Conservation (phyloP, 2,329 filamentous ascomycete genomes). For the Pseudogymnoascus sp. region DNA sequence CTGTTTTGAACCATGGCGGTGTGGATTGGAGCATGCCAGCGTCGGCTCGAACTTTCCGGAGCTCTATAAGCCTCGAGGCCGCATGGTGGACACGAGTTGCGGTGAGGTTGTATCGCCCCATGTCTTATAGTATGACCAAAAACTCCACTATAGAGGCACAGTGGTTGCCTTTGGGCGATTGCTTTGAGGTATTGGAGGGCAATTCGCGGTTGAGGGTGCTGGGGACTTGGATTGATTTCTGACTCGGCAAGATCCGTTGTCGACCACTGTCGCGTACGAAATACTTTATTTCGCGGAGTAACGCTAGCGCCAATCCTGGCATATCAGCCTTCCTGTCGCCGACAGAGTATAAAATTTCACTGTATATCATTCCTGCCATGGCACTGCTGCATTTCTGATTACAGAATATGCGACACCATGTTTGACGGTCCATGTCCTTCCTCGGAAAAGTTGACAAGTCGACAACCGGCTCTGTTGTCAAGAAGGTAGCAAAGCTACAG, state of each 20-base stretch:
- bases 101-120: slow-evolving; percentile 27
- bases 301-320: slow-evolving; percentile 2
- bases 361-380: slow-evolving; percentile 4
- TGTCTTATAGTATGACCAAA: slow-evolving; percentile 11
- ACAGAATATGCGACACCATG: slow-evolving; percentile 41
- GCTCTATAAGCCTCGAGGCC: slow-evolving; percentile 37
- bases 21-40: slow-evolving; percentile 5
- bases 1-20: slow-evolving; percentile 27
- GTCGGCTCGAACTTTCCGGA: slow-evolving; percentile 31
- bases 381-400: slow-evolving; percentile 7
- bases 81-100: slow-evolving; percentile 41
- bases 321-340: slow-evolving; percentile 1
- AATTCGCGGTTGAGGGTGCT: not conserved
- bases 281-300: slow-evolving; percentile 7
- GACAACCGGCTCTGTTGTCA: slow-evolving; percentile 37
- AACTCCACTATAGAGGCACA: slow-evolving; percentile 1
- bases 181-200: not conserved
- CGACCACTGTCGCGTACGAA: slow-evolving; percentile 1
- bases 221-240: slow-evolving; percentile 7
- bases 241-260: slow-evolving; percentile 7
- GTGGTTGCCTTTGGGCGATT: slow-evolving; percentile 2
- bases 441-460: slow-evolving; percentile 45
- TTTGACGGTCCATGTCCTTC: slow-evolving; percentile 55
- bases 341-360: slow-evolving; percentile 1
- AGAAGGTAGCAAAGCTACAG: slow-evolving; percentile 33